Evolutionary conservation across 306 rosid genomes (phyloP).

Genomic region (Betula pendula): DNA sequence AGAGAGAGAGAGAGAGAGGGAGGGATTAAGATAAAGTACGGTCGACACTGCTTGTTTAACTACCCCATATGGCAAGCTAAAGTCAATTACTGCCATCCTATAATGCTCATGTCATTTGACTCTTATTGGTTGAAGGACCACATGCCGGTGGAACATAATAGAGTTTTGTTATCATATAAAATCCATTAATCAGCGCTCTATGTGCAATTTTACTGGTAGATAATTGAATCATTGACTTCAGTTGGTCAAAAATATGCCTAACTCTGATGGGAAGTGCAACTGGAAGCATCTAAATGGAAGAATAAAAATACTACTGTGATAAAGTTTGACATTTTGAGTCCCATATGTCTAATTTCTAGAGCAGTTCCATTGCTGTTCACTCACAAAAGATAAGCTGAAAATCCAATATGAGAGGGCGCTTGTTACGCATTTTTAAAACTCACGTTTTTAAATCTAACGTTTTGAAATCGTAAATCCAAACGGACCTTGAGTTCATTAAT

Average conservation of each 20-base stretch:
- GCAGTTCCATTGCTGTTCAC: background rate
- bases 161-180: background rate
- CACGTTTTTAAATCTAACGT: too few relatives aligned
- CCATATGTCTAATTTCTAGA: too few relatives aligned
- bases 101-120: background rate
- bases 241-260: background rate
- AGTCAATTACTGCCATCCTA: background rate
- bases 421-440: too few relatives aligned
- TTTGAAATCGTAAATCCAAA: too few relatives aligned
- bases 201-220: too few relatives aligned
- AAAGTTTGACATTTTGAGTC: background rate
- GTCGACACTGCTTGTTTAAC: background rate
- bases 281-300: background rate
- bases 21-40: background rate
- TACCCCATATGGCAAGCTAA: background rate
- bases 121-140: background rate
- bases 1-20: background rate
- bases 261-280: background rate
- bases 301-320: background rate
- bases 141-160: background rate
- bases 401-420: too few relatives aligned
- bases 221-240: background rate
- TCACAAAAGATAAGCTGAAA: background rate
- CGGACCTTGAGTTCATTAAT: too few relatives aligned
- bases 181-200: background rate